These are phyloP conservation scores for Orychophragmus violaceus DNA, from an alignment of 345 rosid species.

Conservation along the genomic window DNA sequence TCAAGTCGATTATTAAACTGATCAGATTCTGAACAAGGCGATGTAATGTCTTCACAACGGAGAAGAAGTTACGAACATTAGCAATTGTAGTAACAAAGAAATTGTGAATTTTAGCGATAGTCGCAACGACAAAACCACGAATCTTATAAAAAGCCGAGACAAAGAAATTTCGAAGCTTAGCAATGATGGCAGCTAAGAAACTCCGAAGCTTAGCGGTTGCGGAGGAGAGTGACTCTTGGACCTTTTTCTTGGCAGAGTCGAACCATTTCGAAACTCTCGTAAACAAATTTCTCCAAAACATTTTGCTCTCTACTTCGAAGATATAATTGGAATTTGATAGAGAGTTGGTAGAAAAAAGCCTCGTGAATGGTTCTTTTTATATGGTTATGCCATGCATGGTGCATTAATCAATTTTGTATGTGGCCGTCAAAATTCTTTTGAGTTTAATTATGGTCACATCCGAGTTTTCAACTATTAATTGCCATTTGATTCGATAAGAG, in stretches of 20 bases:
- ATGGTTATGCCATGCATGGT: conserved; percentile 1
- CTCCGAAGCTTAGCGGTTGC: background rate
- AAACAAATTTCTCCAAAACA: conserved; percentile 5
- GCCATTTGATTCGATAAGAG: background rate
- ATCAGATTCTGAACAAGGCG: background rate
- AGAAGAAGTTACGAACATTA: background rate
- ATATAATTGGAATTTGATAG: background rate
- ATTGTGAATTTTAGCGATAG: background rate
- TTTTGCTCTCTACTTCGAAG: background rate
- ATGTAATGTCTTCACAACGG: background rate
- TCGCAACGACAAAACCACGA: background rate
- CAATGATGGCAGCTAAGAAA: background rate
- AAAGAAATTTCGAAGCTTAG: background rate
- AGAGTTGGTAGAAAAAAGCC: background rate
- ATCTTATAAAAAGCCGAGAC: background rate
- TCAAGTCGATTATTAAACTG: background rate
- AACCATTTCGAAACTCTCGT: conserved; percentile 12
- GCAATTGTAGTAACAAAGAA: background rate
- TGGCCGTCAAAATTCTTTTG: conserved; percentile 6
- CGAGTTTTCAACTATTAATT: background rate
- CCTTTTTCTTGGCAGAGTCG: background rate
- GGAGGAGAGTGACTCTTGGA: background rate
- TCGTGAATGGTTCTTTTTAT: conserved; percentile 3
- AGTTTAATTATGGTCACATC: background rate
- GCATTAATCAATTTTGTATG: background rate